Evolutionary conservation across 208 protist genomes (phyloP), one percentile per base, ranked within the genome.

Genomic region (Trypanosoma boissoni): DNA sequence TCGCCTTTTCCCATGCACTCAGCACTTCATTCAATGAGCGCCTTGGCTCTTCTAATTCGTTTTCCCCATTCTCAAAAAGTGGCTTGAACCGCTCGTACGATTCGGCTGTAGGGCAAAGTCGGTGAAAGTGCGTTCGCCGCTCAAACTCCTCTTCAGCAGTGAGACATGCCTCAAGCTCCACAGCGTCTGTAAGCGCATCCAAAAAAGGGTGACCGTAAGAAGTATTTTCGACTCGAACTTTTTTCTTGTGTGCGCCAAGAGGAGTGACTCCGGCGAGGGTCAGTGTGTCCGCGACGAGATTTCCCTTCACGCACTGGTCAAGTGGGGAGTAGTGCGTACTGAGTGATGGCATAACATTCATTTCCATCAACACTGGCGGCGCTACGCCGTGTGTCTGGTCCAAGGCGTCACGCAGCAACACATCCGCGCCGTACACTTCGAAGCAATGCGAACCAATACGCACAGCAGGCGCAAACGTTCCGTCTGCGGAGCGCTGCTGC

Each of bases 311-410:
- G 51, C 79, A 77, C 54, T 93, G 80, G 43, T 96, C 89, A 0
- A 96, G 60, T 24, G 66, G 41, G 8, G 78, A 86, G 64, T 86
- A 92, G 58, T 91, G 78, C 5, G 84, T 88, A 62, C 80, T 87
- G 34, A 95, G 74, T 2, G 86, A 89, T 2, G 89, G 89, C 78
- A 94, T 91, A 32, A 88, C 86, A 57, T 95, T 95, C 9, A 94
- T 78, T 67, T 95, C 86, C 72, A 95, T 72, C 9, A 95, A 37
- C 21, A 91, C 65, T 2, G 86, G 86, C 2, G 16, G 31, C 31
- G 80, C 51, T 24, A 28, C 36, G 8, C 2, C 12, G 2, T 50
- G 23, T 0, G 34, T 6, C 18, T 26, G 42, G 31, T 16, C 1
- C 1, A 37, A 8, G 7, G 52, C 43, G 16, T 37, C 18, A 12